These are phyloP conservation scores for Lippia alba DNA, from an alignment of 305 asterid species.

Conservation along the genomic window DNA sequence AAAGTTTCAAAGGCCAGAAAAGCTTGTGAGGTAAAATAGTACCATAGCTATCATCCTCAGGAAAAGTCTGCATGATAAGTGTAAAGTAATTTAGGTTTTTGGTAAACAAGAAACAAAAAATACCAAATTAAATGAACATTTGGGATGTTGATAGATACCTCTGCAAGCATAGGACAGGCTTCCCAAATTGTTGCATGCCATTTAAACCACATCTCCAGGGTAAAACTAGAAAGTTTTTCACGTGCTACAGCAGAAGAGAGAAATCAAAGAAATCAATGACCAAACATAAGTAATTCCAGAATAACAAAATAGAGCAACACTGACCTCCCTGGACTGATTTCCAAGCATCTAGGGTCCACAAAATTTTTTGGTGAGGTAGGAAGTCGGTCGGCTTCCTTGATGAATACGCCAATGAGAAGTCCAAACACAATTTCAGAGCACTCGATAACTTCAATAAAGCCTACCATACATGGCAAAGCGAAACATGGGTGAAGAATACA, in stretches of 20 bases:
- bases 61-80: slow-evolving; percentile 45
- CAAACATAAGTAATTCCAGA: slow-evolving; percentile 24
- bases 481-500: slow-evolving; percentile 11
- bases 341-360: slow-evolving; percentile 89
- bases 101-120: slow-evolving; percentile 17
- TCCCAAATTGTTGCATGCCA: slow-evolving; percentile 93
- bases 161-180: slow-evolving; percentile 48
- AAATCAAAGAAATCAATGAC: slow-evolving; percentile 26
- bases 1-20: slow-evolving; percentile 65
- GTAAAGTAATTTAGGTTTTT: slow-evolving; percentile 9
- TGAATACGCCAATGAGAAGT: slow-evolving; percentile 63
- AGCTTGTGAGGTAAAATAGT: slow-evolving; percentile 64
- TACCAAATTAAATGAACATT: slow-evolving; percentile 10
- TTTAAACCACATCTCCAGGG: slow-evolving; percentile 84
- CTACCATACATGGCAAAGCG: slow-evolving; percentile 44
- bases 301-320: slow-evolving; percentile 34
- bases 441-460: slow-evolving; percentile 53
- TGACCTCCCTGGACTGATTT: slow-evolving; percentile 55
- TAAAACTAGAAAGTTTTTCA: slow-evolving; percentile 62
- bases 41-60: slow-evolving; percentile 44
- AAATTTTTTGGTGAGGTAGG: slow-evolving; percentile 72
- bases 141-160: slow-evolving; percentile 46
- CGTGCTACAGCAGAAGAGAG: slow-evolving; percentile 46
- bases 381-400: slow-evolving; percentile 85
- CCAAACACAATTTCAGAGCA: slow-evolving; percentile 54